A percentile compares a stretch with the other conserved stretches of the same genome.
Conservation (phyloP, 177 flowering plant genomes). For the Vitis hybrid region DNA sequence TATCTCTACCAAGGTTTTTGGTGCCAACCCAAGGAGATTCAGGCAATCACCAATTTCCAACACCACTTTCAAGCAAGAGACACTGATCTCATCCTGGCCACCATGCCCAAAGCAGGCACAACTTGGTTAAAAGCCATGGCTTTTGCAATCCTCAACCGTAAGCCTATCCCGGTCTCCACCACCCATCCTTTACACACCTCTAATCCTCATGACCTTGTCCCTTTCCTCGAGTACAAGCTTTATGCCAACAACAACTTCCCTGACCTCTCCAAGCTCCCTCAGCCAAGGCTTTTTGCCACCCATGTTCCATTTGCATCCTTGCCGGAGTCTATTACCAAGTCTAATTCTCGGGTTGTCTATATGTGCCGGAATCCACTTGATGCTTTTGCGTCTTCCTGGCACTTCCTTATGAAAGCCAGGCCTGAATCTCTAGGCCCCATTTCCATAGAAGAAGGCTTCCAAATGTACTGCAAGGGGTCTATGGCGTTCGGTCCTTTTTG, state of each 20-base stretch:
- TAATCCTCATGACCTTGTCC: constrained; percentile 47
- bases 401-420: constrained; percentile 15
- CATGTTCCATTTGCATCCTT: constrained; percentile 22
- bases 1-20: constrained; percentile 23
- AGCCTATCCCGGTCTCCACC: background rate
- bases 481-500: constrained; percentile 40
- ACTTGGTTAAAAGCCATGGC: constrained; percentile 29
- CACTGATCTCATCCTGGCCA: constrained; percentile 10
- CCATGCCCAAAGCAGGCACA: constrained; percentile 12
- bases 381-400: constrained; percentile 29
- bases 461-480: constrained; percentile 34
- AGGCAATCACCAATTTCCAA: constrained; percentile 11
- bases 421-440: background rate
- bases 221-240: constrained; percentile 37
- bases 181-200: constrained; percentile 30
- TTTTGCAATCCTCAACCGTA: constrained; percentile 12
- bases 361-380: constrained; percentile 31
- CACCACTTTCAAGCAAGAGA: constrained; percentile 15
- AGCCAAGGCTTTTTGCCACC: constrained; percentile 34
- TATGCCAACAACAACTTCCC: constrained; percentile 28
- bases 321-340: constrained; percentile 9
- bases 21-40: constrained; percentile 18
- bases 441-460: constrained; percentile 27
- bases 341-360: constrained; percentile 17
- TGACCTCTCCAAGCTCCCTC: constrained; percentile 13